These are phyloP conservation scores for Amanita muscaria DNA, from an alignment of 768 basidiomycete species.

Conservation along the genomic window DNA sequence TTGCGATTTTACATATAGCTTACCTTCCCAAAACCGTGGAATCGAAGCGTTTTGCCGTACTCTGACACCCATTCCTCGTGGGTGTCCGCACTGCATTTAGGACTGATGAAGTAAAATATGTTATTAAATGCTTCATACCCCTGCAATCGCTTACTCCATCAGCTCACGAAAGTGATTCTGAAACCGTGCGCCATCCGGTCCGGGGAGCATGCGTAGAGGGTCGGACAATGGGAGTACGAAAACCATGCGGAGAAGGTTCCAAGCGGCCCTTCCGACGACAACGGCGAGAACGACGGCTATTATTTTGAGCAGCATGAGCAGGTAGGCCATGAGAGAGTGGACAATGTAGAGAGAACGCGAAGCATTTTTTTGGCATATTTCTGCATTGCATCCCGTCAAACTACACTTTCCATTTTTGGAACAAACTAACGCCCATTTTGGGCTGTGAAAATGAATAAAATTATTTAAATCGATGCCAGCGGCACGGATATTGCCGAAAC, in stretches of 20 bases:
- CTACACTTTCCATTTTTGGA: not conserved
- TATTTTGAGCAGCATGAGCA: conserved; percentile 15
- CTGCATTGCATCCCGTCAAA: not conserved
- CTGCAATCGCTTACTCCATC: conserved; percentile 32
- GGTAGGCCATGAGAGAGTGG: not conserved
- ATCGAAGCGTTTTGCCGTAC: conserved; percentile 44
- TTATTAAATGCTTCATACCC: not conserved
- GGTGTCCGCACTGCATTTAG: conserved; percentile 29
- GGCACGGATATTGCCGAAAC: not conserved
- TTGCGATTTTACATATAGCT: conserved; percentile 1
- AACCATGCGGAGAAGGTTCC: conserved; percentile 36
- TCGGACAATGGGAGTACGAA: conserved; percentile 37
- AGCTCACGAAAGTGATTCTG: conserved; percentile 37
- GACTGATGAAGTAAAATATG: conserved; percentile 22
- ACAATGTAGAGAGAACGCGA: not conserved
- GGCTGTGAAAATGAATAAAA: no score
- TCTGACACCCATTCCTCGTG: conserved; percentile 35
- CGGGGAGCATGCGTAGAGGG: conserved; percentile 39
- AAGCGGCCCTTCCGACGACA: conserved; percentile 25
- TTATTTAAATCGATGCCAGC: no score
- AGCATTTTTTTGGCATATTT: no score
- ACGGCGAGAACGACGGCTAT: conserved; percentile 21
- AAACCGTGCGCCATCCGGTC: conserved; percentile 33
- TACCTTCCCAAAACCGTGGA: conserved; percentile 48
- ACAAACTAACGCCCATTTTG: not conserved